Percentiles rank a stretch among this genome's conserved stretches.
Evolutionary conservation across 2,329 filamentous ascomycete species (phyloP).

Genomic region (Botrytis deweyae): DNA sequence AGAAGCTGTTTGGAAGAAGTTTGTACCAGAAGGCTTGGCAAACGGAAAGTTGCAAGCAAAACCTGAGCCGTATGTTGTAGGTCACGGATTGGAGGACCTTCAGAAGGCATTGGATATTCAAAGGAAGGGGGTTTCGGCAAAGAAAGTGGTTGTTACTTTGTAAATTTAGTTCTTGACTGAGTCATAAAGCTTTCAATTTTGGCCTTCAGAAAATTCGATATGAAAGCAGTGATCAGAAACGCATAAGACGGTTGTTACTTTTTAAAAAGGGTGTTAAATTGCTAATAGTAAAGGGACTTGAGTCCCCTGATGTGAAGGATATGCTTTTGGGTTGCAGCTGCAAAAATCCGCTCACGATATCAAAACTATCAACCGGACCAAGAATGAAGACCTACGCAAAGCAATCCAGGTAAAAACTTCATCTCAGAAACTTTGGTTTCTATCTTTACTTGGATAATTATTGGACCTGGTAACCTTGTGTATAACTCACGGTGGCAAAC

Average conservation of each 20-base stretch:
- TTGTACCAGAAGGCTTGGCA: not conserved
- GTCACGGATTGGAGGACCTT: not conserved
- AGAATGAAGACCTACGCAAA: no score
- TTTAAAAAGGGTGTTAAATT: not conserved
- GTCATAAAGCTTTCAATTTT: not conserved
- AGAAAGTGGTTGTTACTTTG: not conserved
- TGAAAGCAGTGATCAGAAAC: not conserved
- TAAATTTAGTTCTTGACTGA: not conserved
- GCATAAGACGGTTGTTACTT: not conserved
- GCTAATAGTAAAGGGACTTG: no score
- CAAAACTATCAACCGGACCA: fast-evolving
- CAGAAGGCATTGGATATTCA: not conserved
- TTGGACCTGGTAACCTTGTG: no score
- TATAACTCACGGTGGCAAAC: fast-evolving
- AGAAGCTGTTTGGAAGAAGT: not conserved
- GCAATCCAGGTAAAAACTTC: no score
- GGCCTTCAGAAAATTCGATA: not conserved
- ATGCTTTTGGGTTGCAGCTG: no score
- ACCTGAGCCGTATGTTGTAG: not conserved
- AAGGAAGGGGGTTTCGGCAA: not conserved
- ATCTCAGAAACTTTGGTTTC: no score
- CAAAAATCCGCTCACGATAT: no score
- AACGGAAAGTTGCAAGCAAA: not conserved
- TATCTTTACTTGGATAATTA: no score
- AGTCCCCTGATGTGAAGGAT: no score